Evolutionary conservation across 305 asterid genomes (phyloP).

Genomic region (Solanum hybrid): DNA sequence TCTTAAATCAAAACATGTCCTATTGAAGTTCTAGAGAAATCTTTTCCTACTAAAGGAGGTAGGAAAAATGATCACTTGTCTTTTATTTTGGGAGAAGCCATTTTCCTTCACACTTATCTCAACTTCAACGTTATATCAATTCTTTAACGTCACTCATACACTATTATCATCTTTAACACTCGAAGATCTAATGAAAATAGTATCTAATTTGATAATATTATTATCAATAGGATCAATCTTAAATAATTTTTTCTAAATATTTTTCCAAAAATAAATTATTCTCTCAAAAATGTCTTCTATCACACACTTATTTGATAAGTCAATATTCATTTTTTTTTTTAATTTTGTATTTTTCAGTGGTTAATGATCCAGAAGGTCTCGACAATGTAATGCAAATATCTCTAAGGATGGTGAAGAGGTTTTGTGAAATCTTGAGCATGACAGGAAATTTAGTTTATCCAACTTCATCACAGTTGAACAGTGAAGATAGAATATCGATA

Average conservation of each 20-base stretch:
- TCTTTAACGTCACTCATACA: slow-evolving; percentile 10
- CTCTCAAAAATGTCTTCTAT: neutral
- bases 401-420: slow-evolving; percentile 55
- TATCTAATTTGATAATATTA: too few species aligned
- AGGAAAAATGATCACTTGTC: neutral
- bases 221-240: neutral
- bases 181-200: slow-evolving; percentile 8
- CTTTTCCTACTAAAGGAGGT: neutral
- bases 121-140: slow-evolving; percentile 27
- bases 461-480: slow-evolving; percentile 18
- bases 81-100: neutral
- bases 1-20: neutral
- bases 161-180: neutral
- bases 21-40: neutral
- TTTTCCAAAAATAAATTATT: neutral
- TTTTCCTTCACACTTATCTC: neutral
- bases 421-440: slow-evolving; percentile 40
- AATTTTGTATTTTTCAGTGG: slow-evolving; percentile 19
- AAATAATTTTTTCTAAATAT: too few species aligned
- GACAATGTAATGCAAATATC: slow-evolving; percentile 47
- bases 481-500: slow-evolving; percentile 39
- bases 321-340: neutral
- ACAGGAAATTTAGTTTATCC: slow-evolving; percentile 30
- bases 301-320: neutral
- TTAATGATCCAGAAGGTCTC: slow-evolving; percentile 32